Evolutionary conservation across 352 stramenopile species (phyloP).

Genomic region (Phytopythium chamaehyphon): DNA sequence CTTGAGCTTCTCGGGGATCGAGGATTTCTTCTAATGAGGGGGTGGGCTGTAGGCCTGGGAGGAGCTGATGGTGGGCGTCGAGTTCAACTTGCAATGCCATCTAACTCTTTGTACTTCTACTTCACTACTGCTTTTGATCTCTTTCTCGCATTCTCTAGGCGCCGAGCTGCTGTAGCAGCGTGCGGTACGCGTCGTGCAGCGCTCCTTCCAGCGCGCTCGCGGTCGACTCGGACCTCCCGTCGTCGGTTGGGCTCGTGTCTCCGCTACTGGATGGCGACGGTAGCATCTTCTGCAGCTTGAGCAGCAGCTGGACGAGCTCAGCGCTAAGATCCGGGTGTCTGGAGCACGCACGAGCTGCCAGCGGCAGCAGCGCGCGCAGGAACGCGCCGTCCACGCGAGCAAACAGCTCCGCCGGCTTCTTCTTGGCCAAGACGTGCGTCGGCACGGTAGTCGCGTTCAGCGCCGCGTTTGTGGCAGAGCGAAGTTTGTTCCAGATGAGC

Average conservation of each 20-base stretch:
- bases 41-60: too few relatives aligned
- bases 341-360: slow-evolving; percentile 41
- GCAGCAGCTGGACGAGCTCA: slow-evolving; percentile 60
- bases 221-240: slow-evolving; percentile 1
- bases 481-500: slow-evolving; percentile 55
- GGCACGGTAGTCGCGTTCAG: slow-evolving; percentile 3
- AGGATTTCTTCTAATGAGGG: too few relatives aligned
- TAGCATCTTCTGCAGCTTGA: slow-evolving; percentile 59
- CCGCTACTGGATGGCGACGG: slow-evolving; percentile 19
- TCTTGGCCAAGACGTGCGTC: background rate
- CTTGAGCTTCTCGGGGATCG: too few relatives aligned
- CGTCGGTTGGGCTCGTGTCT: slow-evolving; percentile 9
- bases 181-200: slow-evolving; percentile 6
- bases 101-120: too few relatives aligned
- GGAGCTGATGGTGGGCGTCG: background rate
- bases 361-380: slow-evolving; percentile 38
- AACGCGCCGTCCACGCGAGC: slow-evolving; percentile 22
- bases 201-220: slow-evolving; percentile 1
- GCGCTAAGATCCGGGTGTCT: slow-evolving; percentile 48
- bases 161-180: slow-evolving; percentile 3
- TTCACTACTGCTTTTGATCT: too few relatives aligned
- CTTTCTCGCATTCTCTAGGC: slow-evolving; percentile 1
- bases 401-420: background rate
- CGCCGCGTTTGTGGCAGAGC: slow-evolving; percentile 17
- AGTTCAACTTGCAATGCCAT: background rate